Evolutionary conservation across 2,329 filamentous ascomycete genomes (phyloP), one percentile per base, ranked within the genome.

Genomic region (Coniochaeta pulveracea): DNA sequence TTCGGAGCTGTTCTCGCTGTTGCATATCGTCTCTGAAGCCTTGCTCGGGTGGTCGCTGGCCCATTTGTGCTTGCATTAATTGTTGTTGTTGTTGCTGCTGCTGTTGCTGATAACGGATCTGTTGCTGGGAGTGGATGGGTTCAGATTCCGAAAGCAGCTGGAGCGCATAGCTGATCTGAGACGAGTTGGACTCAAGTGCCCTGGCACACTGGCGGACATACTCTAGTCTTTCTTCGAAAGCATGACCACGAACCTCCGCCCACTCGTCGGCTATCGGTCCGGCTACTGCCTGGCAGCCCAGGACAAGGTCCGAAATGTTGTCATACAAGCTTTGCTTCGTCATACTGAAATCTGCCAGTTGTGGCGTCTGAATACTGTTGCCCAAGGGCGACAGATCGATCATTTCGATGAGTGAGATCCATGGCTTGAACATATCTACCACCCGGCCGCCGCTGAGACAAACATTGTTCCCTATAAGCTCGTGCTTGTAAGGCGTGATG

Each of bases 281-380:
- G 5, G 86, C 84, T n/a, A 96, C 81, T 16, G 83, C 77, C 57
- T 98, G 91, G 48, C 88, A 95, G 37, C 80, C 77, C 32, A 94
- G 61, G 4, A 96, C 61, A 18, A 98, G 70, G 52, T 96, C 91
- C 7, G 86, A 88, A 35, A 94, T 81, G 38, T 86, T 82, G 55
- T 96, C 91, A 56, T 96, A 96, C 12, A 93, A 66, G 45, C 81
- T 83, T 55, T 98, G 91, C 58, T 96, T 96, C 54, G 93, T 85
- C 19, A 79, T 72, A 48, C 78, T 80, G 53, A 95, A 95, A 45
- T 96, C 91, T 30, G 77, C 71, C 19, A 96, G 61, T 46, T 93
- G 84, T 1, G 86, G 85, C 26, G 82, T 89, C 51, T 89, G 83
- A 43, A 88, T 80, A 37, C 72, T 79, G 37, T 80, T 80, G 25